Evolutionary conservation across 2,329 filamentous ascomycete species (phyloP).

Genomic region (Colletotrichum orchidophilum): DNA sequence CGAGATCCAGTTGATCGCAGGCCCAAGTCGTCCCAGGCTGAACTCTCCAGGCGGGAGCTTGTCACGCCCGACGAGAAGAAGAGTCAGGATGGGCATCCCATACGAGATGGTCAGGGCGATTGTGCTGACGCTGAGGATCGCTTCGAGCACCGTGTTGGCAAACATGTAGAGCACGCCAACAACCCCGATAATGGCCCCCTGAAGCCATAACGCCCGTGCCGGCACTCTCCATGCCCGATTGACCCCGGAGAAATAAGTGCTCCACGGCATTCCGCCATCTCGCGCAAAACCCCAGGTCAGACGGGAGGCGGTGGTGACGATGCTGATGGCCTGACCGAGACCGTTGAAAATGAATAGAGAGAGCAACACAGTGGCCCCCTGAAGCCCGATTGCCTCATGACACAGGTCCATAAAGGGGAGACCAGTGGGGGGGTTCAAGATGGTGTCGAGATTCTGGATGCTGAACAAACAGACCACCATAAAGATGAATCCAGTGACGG

Average conservation of each 20-base stretch:
- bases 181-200: constrained; percentile 51
- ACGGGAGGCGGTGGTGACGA: constrained; percentile 61
- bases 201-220: constrained; percentile 60
- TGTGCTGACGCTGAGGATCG: constrained; percentile 64
- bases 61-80: constrained; percentile 61
- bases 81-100: constrained; percentile 57
- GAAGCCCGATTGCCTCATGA: not conserved
- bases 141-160: constrained; percentile 60
- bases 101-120: constrained; percentile 65
- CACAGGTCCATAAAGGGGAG: constrained; percentile 43
- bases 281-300: constrained; percentile 65
- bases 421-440: constrained; percentile 50
- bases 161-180: constrained; percentile 66
- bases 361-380: constrained; percentile 44
- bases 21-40: constrained; percentile 54
- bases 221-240: constrained; percentile 62
- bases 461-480: constrained; percentile 62
- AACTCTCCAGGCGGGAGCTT: constrained; percentile 58
- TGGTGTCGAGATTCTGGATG: constrained; percentile 54
- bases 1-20: constrained; percentile 31
- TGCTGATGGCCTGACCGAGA: constrained; percentile 60
- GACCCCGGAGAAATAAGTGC: constrained; percentile 53
- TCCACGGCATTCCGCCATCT: constrained; percentile 58
- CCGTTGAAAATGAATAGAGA: constrained; percentile 65
- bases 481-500: constrained; percentile 60